Evolutionary conservation across 1,139 yeast species (phyloP), one percentile per base, ranked within the genome.

Genomic region (Kodamaea derodonti): DNA sequence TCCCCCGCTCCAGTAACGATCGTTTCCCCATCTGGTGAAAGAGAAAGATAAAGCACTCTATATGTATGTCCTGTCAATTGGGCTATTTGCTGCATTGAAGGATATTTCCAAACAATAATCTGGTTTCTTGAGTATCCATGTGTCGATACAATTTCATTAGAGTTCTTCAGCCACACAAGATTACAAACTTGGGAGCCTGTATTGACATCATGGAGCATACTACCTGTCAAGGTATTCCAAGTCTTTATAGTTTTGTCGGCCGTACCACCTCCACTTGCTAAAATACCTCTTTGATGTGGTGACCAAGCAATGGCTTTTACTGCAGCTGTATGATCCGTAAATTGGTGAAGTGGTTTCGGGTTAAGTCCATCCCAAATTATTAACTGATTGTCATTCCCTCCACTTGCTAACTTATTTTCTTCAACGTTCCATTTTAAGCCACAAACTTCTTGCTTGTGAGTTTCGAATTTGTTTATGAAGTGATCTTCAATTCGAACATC

Each of bases 1-100:
- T 92, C 99, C 2, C 98, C 98, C 1, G 98, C 97, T 1, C 98
- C 99, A 0, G 98, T 90, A 3, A 92, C 98, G n/a, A 92, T 84
- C 0, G 97, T 87, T 44, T 86, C 90, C 1, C 98, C 98, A 60
- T 92, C 97, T 0, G 97, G 96, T n/a, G 95, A 84, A 64, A 92
- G 71, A 3, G 96, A 79, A 45, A 92, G 69, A 55, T 92, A 94
- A 33, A 94, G 65, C 7, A 92, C 98, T 41, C 99, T 72, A 54
- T 84, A 87, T 1, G 96, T 86, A 53, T 92, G 99, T 0, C 97
- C 98, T 7, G 95, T 87, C 36, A 92, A 72, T 30, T 90, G 87
- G 1, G 97, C 96, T 25, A 92, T 78, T 48, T 92, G 97, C 46
- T 86, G 86, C 90, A 94, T 80, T 14, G 84, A 77, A 11, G 95